These are phyloP conservation scores for Mucor velutinosus DNA, from an alignment of 371 early-diverging fungal genomes.

Conservation along the genomic window DNA sequence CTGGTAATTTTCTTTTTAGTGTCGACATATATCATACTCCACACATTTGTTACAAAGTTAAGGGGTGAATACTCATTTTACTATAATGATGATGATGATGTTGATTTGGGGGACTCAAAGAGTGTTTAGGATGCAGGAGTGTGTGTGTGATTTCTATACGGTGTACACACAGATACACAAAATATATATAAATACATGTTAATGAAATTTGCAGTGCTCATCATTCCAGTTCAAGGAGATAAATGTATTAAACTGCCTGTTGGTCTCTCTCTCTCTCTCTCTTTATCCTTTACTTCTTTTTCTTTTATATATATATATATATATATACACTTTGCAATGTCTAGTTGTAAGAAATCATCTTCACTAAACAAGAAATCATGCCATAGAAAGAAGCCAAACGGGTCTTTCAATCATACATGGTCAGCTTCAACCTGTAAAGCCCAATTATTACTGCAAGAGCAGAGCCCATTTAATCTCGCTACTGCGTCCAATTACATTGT, in stretches of 20 bases:
- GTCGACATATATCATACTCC: background rate
- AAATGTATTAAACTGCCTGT: constrained; percentile 2
- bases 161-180: background rate
- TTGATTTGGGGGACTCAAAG: background rate
- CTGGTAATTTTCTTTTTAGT: background rate
- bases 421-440: background rate
- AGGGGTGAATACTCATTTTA: background rate
- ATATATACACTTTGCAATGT: background rate
- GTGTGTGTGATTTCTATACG: background rate
- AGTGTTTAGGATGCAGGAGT: background rate
- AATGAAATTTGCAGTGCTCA: background rate
- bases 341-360: background rate
- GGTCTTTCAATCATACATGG: constrained; percentile 8
- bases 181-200: background rate
- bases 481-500: background rate
- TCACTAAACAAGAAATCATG: background rate
- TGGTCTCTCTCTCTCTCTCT: background rate
- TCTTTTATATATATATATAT: background rate
- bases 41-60: constrained; percentile 2
- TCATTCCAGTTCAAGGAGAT: background rate
- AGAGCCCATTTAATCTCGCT: background rate
- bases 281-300: background rate
- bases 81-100: background rate
- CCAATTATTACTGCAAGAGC: background rate
- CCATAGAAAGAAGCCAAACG: background rate